A percentile compares a stretch with the other conserved stretches of the same genome.
Conservation (phyloP, 768 basidiomycete genomes). For the Rhodosporidiobolus odoratus region DNA sequence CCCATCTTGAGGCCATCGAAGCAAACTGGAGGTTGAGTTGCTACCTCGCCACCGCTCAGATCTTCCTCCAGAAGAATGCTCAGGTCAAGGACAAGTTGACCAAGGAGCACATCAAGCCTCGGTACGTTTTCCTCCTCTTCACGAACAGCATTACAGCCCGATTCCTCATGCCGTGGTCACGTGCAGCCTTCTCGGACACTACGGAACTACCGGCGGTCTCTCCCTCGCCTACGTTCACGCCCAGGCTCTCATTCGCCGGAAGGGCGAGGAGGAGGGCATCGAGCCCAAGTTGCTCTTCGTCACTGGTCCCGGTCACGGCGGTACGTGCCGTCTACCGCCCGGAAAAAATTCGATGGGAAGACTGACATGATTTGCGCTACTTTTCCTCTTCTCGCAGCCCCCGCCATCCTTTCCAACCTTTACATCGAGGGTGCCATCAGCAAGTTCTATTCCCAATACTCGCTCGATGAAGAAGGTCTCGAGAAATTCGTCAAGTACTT, state of each 20-base stretch:
- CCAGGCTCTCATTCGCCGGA: slow-evolving; percentile 51
- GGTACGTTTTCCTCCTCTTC: slow-evolving; percentile 7
- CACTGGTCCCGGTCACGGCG: slow-evolving; percentile 62
- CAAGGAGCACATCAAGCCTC: slow-evolving; percentile 67
- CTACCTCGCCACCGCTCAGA: slow-evolving; percentile 55
- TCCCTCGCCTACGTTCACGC: slow-evolving; percentile 66
- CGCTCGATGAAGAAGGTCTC: slow-evolving; percentile 44
- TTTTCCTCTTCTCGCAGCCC: slow-evolving; percentile 59
- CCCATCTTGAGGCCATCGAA: slow-evolving; percentile 21
- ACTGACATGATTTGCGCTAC: slow-evolving; percentile 46
- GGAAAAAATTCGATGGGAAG: slow-evolving; percentile 9
- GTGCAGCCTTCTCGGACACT: slow-evolving; percentile 33
- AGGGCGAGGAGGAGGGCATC: slow-evolving; percentile 41
- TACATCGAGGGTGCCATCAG: slow-evolving; percentile 73
- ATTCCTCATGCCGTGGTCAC: slow-evolving; percentile 44
- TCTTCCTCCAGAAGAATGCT: slow-evolving; percentile 70
- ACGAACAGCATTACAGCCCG: slow-evolving; percentile 32
- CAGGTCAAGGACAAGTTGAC: slow-evolving; percentile 58
- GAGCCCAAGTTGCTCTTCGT: slow-evolving; percentile 65
- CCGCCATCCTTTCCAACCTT: slow-evolving; percentile 74
- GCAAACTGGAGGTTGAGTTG: slow-evolving; percentile 23
- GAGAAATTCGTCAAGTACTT: slow-evolving; percentile 67
- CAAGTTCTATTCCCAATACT: slow-evolving; percentile 51
- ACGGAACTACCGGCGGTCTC: slow-evolving; percentile 63
- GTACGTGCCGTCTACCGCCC: slow-evolving; percentile 28